phyloP scores from a whole-genome alignment of 495 filamentous ascomycete species.

The Aspergillus carlsbadensis region DNA sequence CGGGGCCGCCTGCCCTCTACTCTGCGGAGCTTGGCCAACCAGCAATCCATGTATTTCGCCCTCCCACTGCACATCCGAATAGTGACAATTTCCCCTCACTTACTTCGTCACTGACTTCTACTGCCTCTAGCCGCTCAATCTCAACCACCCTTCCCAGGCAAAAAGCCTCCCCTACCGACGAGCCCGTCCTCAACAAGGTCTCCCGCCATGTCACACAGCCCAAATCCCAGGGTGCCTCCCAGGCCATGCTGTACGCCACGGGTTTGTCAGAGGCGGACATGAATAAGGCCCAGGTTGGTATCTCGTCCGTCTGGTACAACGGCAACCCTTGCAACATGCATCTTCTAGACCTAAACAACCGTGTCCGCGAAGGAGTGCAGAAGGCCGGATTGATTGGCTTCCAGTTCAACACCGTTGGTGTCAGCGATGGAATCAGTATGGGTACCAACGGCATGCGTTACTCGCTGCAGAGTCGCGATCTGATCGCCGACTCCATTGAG shows the following conservation, averaged over 20 bases:
- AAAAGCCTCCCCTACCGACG: conserved; percentile 34
- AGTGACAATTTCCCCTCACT: neutral
- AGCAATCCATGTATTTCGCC: conserved; percentile 20
- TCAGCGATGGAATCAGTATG: conserved; percentile 66
- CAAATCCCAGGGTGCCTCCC: conserved; percentile 94
- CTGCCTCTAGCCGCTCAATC: conserved; percentile 42
- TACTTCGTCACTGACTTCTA: conserved; percentile 6
- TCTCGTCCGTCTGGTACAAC: conserved; percentile 84
- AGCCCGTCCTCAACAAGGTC: conserved; percentile 68
- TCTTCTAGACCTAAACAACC: conserved; percentile 79
- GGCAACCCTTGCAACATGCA: conserved; percentile 99
- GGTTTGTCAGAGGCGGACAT: conserved; percentile 81
- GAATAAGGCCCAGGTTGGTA: conserved; percentile 93
- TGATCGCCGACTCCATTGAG: conserved; percentile 97
- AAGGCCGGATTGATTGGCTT: conserved; percentile 75
- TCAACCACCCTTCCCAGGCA: conserved; percentile 47
- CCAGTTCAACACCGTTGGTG: conserved; percentile 98
- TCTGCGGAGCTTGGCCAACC: conserved; percentile 36
- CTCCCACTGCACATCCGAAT: neutral
- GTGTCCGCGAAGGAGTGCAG: conserved; percentile 81
- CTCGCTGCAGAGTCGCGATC: conserved; percentile 87
- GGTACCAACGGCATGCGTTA: conserved; percentile 81
- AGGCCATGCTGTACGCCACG: conserved; percentile 98
- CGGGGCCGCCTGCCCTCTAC: conserved; percentile 43
- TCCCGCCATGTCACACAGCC: conserved; percentile 87